Evolutionary conservation across 1,284 basidiomycete genomes (phyloP), one percentile per base, ranked within the genome.

Genomic region (Omphalotus olearius): DNA sequence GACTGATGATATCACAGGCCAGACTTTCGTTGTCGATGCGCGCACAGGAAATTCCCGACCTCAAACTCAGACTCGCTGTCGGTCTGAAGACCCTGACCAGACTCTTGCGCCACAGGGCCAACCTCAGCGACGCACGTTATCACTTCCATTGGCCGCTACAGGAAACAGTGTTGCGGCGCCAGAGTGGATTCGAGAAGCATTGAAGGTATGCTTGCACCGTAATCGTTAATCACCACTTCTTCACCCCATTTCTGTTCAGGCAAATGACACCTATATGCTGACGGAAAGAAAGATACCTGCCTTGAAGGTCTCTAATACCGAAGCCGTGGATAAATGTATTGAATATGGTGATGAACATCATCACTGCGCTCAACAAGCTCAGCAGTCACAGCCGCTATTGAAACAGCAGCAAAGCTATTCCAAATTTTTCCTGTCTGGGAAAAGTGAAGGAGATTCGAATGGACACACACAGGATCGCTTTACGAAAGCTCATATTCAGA

Each of bases 11-110:
- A 65, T 59, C 18, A 88, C 83, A 1, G 79, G 85, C n/a, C 76
- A 87, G 64, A 73, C 73, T 0, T 85, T 87, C 57, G 58, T 87
- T 6, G 75, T 93, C 9, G 85, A 96, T 63, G 64, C 75, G 45
- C 75, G 85, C 23, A 81, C 80, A 9, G 81, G 80, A 10, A 77
- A 88, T 66, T 75, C 80, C 36, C 72, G 74, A 61, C 68, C 66
- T n/a, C 67, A 65, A 60, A 58, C 59, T 44, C 57, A 67, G 47
- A 62, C 55, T 54, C 52, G 51, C 6, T 47, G 50, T 43, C 44
- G 52, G 42, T 38, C 51, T 58, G 57, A 51, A 30, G 49, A 58
- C 7, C 20, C 37, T 2, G 28, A 47, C 28, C 49, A 30, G 6
- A 28, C 11, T 23, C 28, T 13, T 10, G 26, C 48, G 18, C 28